These are phyloP conservation scores for Tylopilus intermedius DNA, from an alignment of 768 basidiomycete genomes.

Conservation along the genomic window DNA sequence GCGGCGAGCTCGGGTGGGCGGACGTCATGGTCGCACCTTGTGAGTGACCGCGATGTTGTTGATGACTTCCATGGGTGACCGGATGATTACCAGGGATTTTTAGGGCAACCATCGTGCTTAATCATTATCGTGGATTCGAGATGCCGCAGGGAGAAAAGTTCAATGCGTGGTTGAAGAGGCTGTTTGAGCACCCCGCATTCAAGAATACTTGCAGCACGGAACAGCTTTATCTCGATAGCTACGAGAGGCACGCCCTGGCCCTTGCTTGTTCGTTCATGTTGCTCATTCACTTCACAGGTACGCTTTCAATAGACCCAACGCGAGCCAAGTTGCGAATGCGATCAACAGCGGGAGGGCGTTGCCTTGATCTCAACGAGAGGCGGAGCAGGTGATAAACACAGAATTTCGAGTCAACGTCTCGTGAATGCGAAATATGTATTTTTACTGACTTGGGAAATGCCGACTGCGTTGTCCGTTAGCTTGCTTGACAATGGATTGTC, in stretches of 20 bases:
- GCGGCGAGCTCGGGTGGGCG: conserved; percentile 51
- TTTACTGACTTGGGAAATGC: not conserved
- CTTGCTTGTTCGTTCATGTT: not conserved
- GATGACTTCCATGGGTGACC: too few species aligned
- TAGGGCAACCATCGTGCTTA: conserved; percentile 57
- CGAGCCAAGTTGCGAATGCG: conserved; percentile 70
- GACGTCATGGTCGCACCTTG: conserved; percentile 72
- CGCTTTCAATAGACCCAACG: conserved; percentile 72
- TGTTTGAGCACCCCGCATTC: conserved; percentile 61
- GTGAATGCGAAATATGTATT: not conserved
- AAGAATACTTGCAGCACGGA: conserved; percentile 65
- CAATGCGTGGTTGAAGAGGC: conserved; percentile 45
- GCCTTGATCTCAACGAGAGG: conserved; percentile 40
- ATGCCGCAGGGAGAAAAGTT: conserved; percentile 48
- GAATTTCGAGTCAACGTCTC: not conserved
- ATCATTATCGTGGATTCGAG: conserved; percentile 63
- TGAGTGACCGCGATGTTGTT: conserved; percentile 28
- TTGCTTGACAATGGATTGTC: too few species aligned
- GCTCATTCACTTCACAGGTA: conserved; percentile 42
- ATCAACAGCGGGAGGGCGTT: conserved; percentile 63
- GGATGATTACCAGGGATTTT: conserved; percentile 51
- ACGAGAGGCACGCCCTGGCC: conserved; percentile 48
- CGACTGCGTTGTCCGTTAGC: too few species aligned
- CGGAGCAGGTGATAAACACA: not conserved
- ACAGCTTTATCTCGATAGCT: conserved; percentile 63